A percentile compares a stretch with the other conserved stretches of the same genome.
Conservation (phyloP, 352 stramenopile species). For the Pythium coloratum region DNA sequence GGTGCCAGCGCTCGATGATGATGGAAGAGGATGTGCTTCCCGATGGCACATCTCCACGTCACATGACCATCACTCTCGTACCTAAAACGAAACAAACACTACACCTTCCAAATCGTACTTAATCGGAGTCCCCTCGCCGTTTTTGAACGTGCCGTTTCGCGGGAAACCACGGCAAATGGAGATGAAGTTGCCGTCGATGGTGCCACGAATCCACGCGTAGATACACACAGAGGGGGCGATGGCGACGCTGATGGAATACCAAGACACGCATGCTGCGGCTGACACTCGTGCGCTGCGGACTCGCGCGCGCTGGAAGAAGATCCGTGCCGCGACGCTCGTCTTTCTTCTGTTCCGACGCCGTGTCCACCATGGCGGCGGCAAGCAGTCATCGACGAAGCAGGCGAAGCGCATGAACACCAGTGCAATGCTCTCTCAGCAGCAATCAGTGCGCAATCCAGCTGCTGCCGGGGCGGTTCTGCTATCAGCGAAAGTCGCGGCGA, state of each 20-base stretch:
- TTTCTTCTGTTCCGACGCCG: conserved; percentile 31
- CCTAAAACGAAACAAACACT: background rate
- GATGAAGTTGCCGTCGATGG: background rate
- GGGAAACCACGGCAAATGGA: background rate
- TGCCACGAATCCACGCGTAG: background rate
- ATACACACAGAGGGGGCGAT: background rate
- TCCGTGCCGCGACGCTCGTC: conserved; percentile 36
- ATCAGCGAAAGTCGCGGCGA: background rate
- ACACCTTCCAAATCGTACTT: background rate
- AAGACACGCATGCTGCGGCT: background rate
- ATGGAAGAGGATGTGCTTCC: background rate
- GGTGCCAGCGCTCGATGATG: background rate
- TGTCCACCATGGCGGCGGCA: conserved; percentile 7
- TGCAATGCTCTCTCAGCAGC: conserved; percentile 15
- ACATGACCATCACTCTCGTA: background rate
- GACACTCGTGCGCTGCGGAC: background rate
- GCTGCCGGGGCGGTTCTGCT: conserved; percentile 13
- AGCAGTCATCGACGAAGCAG: background rate
- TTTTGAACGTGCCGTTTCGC: background rate
- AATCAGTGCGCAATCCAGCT: conserved; percentile 5
- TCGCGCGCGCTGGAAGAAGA: conserved; percentile 29
- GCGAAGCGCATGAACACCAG: conserved; percentile 17
- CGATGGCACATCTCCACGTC: background rate
- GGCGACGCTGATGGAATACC: background rate
- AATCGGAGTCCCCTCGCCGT: background rate